Percentiles rank a stretch among this genome's conserved stretches.
Conservation (phyloP, 257 asterid genomes). For the Petunia secreta region DNA sequence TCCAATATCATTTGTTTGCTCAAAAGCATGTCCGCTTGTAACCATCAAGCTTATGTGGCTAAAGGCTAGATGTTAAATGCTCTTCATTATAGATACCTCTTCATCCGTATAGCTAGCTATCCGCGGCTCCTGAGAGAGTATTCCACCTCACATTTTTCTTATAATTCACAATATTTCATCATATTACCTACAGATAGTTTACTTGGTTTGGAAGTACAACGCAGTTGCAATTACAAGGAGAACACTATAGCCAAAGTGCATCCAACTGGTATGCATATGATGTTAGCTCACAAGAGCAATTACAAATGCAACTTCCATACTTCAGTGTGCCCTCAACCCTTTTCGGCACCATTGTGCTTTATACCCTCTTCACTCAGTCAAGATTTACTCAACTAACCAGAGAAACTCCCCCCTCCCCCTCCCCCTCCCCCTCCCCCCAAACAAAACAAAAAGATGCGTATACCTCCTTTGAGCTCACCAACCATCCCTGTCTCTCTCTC, state of each 20-base stretch:
- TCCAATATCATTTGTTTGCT: neutral
- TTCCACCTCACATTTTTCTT: neutral
- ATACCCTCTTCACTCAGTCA: neutral
- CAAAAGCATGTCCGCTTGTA: conserved; percentile 8
- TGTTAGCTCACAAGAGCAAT: neutral
- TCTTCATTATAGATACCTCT: neutral
- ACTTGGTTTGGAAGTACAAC: neutral
- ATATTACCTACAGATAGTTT: neutral
- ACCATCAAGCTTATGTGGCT: conserved; percentile 17
- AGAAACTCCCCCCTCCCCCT: neutral
- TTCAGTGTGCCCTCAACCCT: neutral
- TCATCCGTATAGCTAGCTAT: neutral
- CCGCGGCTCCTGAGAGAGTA: neutral
- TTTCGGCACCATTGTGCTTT: neutral
- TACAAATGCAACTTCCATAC: neutral
- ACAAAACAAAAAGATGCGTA: neutral
- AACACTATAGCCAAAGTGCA: conserved; percentile 2
- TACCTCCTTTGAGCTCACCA: neutral
- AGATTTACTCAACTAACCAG: neutral
- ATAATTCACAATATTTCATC: neutral
- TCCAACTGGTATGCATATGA: neutral
- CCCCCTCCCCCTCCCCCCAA: neutral
- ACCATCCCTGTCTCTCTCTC: neutral
- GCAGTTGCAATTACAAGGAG: neutral
- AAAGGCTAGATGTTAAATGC: neutral